A percentile compares a stretch with the other conserved stretches of the same genome.
These are phyloP conservation scores for Fusarium foetens DNA, from an alignment of 2,329 filamentous ascomycete species.

Conservation along the genomic window DNA sequence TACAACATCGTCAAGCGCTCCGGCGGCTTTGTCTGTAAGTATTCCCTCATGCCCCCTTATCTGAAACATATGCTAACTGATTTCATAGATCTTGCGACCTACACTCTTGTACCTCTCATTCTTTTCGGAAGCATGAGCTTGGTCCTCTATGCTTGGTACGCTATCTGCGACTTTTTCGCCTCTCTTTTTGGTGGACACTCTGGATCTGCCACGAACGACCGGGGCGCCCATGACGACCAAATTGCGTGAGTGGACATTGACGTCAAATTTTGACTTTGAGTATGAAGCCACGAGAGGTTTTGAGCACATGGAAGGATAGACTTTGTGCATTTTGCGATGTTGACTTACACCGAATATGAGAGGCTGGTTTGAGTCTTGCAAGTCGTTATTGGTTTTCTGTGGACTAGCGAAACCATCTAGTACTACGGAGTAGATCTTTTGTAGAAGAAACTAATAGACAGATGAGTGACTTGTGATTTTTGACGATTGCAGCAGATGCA, in stretches of 20 bases:
- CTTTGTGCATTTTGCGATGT: not conserved
- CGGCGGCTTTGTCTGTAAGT: constrained; percentile 53
- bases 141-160: constrained; percentile 39
- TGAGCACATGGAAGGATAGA: not conserved
- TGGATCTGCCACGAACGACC: not conserved
- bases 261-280: not conserved
- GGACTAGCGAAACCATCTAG: not conserved
- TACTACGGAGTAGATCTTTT: not conserved
- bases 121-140: constrained; percentile 50
- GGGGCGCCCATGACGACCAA: not conserved
- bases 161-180: constrained; percentile 15
- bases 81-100: constrained; percentile 48
- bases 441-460: not conserved
- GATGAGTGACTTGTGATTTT: not conserved
- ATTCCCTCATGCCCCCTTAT: accelerated
- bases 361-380: not conserved
- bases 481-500: not conserved
- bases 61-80: constrained; percentile 12
- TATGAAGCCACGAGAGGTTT: not conserved
- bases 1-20: constrained; percentile 52
- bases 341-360: not conserved
- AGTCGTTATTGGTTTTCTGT: not conserved
- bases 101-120: constrained; percentile 50
- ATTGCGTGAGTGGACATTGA: not conserved
- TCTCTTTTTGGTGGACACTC: not conserved